Evolutionary conservation across 805 yeast species (phyloP).

Genomic region (Nakazawaea populi): DNA sequence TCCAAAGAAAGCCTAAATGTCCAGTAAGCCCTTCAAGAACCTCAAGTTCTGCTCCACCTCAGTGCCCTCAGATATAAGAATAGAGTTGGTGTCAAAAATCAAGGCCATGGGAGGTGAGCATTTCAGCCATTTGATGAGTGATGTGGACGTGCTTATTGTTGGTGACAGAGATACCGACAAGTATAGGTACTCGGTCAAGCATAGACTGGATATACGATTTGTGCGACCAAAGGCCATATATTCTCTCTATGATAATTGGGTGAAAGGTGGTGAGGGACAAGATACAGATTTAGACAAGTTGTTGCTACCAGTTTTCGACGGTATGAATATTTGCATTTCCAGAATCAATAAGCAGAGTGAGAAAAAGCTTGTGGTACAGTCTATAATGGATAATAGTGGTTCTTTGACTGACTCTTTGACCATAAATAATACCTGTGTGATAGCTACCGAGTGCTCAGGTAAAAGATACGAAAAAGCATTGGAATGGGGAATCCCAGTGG

Average conservation of each 20-base stretch:
- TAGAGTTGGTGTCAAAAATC: constrained; percentile 39
- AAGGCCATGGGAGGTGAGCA: constrained; percentile 54
- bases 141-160: constrained; percentile 52
- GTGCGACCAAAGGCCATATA: constrained; percentile 41
- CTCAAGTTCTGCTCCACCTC: constrained; percentile 55
- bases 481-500: constrained; percentile 46
- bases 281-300: constrained; percentile 16
- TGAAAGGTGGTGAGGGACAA: constrained; percentile 36
- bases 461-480: constrained; percentile 45
- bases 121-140: constrained; percentile 53
- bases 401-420: constrained; percentile 44
- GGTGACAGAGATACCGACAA: constrained; percentile 55
- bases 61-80: constrained; percentile 32
- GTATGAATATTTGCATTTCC: constrained; percentile 40
- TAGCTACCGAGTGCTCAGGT: constrained; percentile 47
- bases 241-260: constrained; percentile 45
- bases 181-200: constrained; percentile 42
- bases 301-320: constrained; percentile 37
- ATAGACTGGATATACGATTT: constrained; percentile 53
- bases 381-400: constrained; percentile 43
- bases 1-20: neutral
- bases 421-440: constrained; percentile 33
- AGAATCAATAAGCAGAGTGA: constrained; percentile 22
- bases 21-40: constrained; percentile 35
- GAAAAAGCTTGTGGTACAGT: constrained; percentile 25